Conservation (phyloP, 1,284 basidiomycete species). For the Ceratobasidium sp. region DNA sequence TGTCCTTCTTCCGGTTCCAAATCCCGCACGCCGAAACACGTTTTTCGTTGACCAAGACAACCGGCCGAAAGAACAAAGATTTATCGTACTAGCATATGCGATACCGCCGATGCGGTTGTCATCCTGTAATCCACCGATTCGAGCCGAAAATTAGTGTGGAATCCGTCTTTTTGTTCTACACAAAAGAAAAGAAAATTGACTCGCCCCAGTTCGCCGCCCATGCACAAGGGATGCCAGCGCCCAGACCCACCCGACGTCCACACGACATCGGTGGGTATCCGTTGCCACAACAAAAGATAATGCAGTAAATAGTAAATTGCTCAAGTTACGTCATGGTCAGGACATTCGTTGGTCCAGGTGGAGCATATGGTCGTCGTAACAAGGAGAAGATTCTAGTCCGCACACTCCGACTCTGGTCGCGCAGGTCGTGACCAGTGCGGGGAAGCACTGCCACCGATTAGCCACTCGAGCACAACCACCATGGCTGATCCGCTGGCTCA, state of each 20-base stretch:
- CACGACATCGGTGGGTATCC: slow-evolving; percentile 11
- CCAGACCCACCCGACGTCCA: slow-evolving; percentile 18
- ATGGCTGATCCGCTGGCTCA: slow-evolving; percentile 33
- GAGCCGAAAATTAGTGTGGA: slow-evolving; percentile 1
- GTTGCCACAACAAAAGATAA: slow-evolving; percentile 25
- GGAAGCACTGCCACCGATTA: slow-evolving; percentile 10
- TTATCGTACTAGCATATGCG: slow-evolving; percentile 18
- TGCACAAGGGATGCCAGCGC: slow-evolving; percentile 37
- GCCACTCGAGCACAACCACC: slow-evolving; percentile 23
- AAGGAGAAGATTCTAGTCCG: neutral
- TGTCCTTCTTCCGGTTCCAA: slow-evolving; percentile 5
- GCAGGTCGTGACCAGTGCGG: slow-evolving; percentile 1
- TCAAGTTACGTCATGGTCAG: neutral
- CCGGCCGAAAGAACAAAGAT: slow-evolving; percentile 36
- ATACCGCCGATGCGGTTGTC: neutral
- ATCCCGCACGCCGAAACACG: slow-evolving; percentile 37
- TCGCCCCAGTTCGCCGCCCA: neutral
- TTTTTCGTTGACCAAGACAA: slow-evolving; percentile 20
- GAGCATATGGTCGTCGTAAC: slow-evolving; percentile 12
- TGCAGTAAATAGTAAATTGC: slow-evolving; percentile 1
- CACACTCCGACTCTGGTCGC: neutral
- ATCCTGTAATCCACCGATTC: neutral
- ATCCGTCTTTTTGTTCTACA: slow-evolving; percentile 8
- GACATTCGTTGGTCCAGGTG: slow-evolving; percentile 2
- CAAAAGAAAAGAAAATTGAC: slow-evolving; percentile 11